Conservation (phyloP, 805 yeast species). For the Barnettozyma pratensis region DNA sequence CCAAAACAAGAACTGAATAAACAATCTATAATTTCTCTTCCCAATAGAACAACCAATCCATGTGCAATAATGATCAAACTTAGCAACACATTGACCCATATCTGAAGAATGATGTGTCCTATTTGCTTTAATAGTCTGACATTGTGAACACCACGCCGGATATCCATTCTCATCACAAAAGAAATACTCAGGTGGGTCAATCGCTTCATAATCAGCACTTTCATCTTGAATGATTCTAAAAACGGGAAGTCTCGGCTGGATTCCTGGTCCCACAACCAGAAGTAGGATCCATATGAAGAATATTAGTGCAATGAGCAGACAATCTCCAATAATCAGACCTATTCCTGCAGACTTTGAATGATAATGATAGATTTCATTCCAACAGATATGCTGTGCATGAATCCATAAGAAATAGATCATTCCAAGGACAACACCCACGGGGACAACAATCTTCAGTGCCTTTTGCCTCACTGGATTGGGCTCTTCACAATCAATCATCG, state of each 20-base stretch:
- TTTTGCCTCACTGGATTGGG: not conserved
- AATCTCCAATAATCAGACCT: slow-evolving; percentile 28
- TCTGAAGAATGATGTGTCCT: slow-evolving; percentile 68
- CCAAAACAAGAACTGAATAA: slow-evolving; percentile 46
- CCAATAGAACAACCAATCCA: slow-evolving; percentile 78
- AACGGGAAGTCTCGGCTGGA: slow-evolving; percentile 34
- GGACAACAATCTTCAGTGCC: slow-evolving; percentile 2
- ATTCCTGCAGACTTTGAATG: slow-evolving; percentile 26
- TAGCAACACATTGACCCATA: slow-evolving; percentile 53
- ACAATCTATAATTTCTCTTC: slow-evolving; percentile 53
- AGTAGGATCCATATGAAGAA: slow-evolving; percentile 41
- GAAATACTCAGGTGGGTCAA: slow-evolving; percentile 53
- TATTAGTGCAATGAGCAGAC: slow-evolving; percentile 24
- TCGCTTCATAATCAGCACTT: slow-evolving; percentile 20
- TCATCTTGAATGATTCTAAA: slow-evolving; percentile 25
- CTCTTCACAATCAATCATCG: not conserved
- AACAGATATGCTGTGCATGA: slow-evolving; percentile 25
- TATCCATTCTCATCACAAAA: slow-evolving; percentile 67
- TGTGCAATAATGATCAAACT: slow-evolving; percentile 80
- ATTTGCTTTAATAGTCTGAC: slow-evolving; percentile 59
- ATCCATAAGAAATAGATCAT: slow-evolving; percentile 21
- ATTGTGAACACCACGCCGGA: slow-evolving; percentile 70
- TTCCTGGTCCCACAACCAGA: slow-evolving; percentile 55
- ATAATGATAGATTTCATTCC: slow-evolving; percentile 23
- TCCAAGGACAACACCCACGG: slow-evolving; percentile 7